Conservation (phyloP, 805 yeast genomes). For the Saccharomycopsis capsularis region DNA sequence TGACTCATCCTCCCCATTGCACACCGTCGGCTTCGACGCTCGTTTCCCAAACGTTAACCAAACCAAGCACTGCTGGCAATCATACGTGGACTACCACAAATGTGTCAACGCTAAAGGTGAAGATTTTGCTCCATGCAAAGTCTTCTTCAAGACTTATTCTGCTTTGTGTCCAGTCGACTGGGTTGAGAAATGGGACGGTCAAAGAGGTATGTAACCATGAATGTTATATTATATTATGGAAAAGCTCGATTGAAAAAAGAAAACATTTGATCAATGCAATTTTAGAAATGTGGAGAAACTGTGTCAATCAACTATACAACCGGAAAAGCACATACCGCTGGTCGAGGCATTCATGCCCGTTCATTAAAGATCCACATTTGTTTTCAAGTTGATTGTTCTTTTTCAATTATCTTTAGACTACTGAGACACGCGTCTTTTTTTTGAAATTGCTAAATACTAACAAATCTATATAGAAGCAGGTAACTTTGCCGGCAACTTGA, state of each 20-base stretch:
- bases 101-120: slow-evolving; percentile 96
- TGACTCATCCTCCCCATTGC: slow-evolving; percentile 43
- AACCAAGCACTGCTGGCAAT: slow-evolving; percentile 97
- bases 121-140: slow-evolving; percentile 96
- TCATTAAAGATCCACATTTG: too few species aligned
- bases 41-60: slow-evolving; percentile 97
- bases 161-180: slow-evolving; percentile 81
- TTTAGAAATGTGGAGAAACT: too few species aligned
- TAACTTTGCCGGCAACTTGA: slow-evolving; percentile 46
- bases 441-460: slow-evolving; percentile 6
- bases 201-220: slow-evolving; percentile 38
- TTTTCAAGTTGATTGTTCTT: too few species aligned
- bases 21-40: slow-evolving; percentile 75
- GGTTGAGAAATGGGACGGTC: slow-evolving; percentile 85
- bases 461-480: slow-evolving; percentile 33
- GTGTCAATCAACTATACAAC: too few species aligned
- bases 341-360: too few species aligned
- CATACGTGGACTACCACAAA: slow-evolving; percentile 96
- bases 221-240: too few species aligned
- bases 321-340: too few species aligned
- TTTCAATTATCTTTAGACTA: too few species aligned
- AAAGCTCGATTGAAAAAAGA: too few species aligned
- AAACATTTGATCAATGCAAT: too few species aligned
- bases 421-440: too few species aligned
- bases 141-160: slow-evolving; percentile 84